Base-by-base conservation (phyloP, 371 early-diverging fungal species). In the Synchytrium microbalum region DNA sequence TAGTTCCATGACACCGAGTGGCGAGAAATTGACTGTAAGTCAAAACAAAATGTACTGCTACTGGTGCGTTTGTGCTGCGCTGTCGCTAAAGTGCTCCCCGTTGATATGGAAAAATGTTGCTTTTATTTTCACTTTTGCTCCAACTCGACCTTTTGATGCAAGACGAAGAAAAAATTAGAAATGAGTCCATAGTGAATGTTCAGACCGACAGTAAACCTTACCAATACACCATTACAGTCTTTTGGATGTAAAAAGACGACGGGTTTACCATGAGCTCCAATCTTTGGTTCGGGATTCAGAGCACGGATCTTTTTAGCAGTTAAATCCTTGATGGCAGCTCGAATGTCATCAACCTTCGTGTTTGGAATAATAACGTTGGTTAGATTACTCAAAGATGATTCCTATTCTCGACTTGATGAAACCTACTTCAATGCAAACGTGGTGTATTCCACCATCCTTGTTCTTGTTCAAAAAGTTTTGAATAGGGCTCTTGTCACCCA, bases 171-270 rank as follows among this genome's bases (percentile, higher is more conserved):
- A n/a, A n/a, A n/a, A n/a, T n/a, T n/a, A n/a, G n/a, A n/a, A n/a
- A n/a, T n/a, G n/a, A n/a, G n/a, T n/a, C n/a, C n/a, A n/a, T n/a
- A n/a, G n/a, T n/a, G n/a, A n/a, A n/a, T n/a, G n/a, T n/a, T n/a
- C n/a, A n/a, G n/a, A n/a, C n/a, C n/a, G n/a, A 51, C 51, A 14
- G 13, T 51, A 14, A 60, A 31, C 60, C 68, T 62, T 16, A 89
- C 85, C 67, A 91, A 76, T 2, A 89, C 87, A 10, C 90, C 90
- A 63, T 86, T 84, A 59, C 88, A 89, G 68, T 89, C 89, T 70
- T 89, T 89, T 54, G 91, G 91, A 64, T 90, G 90, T 65, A 90
- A 69, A 57, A 90, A 90, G 38, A 88, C 83, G 19, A 88, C 90
- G 0, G 87, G 89, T 64, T 86, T 83, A 3, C 84, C 83, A 63